phyloP scores from a whole-genome alignment of 768 basidiomycete genomes.

The Tephrocybe rancida region DNA sequence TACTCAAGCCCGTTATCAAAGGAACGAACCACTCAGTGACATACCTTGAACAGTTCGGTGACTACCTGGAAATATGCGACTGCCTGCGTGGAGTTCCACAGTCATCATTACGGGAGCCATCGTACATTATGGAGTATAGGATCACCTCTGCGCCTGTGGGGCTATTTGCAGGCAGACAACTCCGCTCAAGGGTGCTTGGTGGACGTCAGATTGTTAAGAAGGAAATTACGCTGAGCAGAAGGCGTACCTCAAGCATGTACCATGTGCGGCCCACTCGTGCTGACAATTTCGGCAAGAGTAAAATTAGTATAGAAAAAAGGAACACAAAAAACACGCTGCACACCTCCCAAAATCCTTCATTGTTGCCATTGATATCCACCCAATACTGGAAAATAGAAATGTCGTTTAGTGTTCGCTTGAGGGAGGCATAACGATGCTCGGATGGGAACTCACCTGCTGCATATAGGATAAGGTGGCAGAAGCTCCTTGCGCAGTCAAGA shows the following conservation, averaged over 20 bases:
- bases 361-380: constrained; percentile 60
- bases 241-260: constrained; percentile 56
- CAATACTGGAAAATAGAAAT: constrained; percentile 49
- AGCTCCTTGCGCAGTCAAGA: constrained; percentile 60
- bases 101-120: neutral
- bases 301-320: neutral
- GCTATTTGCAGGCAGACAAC: constrained; percentile 62
- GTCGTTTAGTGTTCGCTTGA: neutral
- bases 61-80: constrained; percentile 66
- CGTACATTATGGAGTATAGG: neutral
- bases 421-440: neutral
- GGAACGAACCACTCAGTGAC: neutral
- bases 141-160: constrained; percentile 65
- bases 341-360: constrained; percentile 73
- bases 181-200: constrained; percentile 58
- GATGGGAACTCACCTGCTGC: constrained; percentile 32
- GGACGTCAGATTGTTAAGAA: constrained; percentile 16
- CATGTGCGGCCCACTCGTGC: constrained; percentile 76
- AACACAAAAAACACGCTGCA: neutral
- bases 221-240: neutral
- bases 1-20: too few species aligned
- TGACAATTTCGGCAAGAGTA: constrained; percentile 25
- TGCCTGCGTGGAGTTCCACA: constrained; percentile 44
- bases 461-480: constrained; percentile 62
- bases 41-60: constrained; percentile 61